Conservation (phyloP, 73 alveolate species). For the Tetrahymena elliotti region DNA sequence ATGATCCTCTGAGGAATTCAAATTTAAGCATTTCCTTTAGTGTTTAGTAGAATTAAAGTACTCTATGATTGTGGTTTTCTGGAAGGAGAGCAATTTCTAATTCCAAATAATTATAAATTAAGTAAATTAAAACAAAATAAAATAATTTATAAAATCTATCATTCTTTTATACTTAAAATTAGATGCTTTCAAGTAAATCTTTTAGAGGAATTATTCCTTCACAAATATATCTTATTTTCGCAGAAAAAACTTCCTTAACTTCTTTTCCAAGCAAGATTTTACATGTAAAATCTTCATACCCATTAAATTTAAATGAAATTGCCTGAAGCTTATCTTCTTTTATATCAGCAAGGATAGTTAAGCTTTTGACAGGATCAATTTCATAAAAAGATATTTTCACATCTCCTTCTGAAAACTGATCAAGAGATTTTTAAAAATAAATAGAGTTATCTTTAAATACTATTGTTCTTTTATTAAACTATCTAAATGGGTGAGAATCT, state of each 20-base stretch:
- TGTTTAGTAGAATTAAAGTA: background rate
- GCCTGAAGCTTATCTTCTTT: background rate
- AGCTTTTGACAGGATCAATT: background rate
- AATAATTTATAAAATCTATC: background rate
- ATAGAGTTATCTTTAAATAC: background rate
- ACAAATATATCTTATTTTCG: background rate
- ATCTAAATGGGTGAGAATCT: background rate
- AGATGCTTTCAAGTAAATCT: background rate
- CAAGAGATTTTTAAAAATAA: background rate
- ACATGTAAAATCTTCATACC: background rate
- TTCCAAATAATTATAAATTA: background rate
- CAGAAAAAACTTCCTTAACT: background rate
- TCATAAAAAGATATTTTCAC: background rate
- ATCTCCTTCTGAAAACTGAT: background rate
- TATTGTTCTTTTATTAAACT: background rate
- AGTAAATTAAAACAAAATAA: background rate
- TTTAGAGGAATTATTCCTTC: background rate
- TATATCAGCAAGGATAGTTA: background rate
- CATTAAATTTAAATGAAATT: background rate
- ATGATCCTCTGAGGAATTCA: background rate
- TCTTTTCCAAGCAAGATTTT: background rate
- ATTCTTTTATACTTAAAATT: background rate
- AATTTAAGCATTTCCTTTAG: background rate
- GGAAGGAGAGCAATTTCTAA: background rate
- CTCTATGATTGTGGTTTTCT: background rate